Conservation (phyloP, 106 monocot genomes). For the Chionographis japonica region DNA sequence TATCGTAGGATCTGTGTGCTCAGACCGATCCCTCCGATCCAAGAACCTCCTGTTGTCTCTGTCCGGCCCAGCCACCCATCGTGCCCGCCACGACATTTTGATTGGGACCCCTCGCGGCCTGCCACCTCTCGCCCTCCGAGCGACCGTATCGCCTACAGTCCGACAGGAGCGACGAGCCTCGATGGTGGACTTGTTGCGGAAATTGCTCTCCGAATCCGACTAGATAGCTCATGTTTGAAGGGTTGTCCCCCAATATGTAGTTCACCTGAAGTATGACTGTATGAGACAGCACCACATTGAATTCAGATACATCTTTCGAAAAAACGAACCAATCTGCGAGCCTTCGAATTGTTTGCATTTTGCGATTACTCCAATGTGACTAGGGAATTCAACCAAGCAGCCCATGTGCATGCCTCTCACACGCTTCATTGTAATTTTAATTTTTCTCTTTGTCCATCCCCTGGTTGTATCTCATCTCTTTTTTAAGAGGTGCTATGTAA, state of each 20-base stretch:
- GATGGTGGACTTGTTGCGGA: conserved; percentile 30
- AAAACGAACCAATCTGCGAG: no score
- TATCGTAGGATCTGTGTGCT: conserved; percentile 27
- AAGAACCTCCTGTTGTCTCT: conserved; percentile 13
- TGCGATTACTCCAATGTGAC: no score
- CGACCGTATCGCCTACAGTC: conserved; percentile 17
- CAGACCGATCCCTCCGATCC: conserved; percentile 17
- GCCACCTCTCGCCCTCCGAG: conserved; percentile 26
- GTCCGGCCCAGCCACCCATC: conserved; percentile 35
- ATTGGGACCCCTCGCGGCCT: conserved; percentile 16
- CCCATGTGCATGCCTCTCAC: no score
- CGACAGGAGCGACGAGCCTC: conserved; percentile 41
- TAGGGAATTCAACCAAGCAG: no score
- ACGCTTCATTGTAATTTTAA: no score
- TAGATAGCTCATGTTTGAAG: conserved; percentile 41
- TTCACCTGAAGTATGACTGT: conserved; percentile 19
- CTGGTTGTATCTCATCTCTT: no score
- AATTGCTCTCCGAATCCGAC: conserved; percentile 28
- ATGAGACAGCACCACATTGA: no score
- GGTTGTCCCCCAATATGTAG: conserved; percentile 38
- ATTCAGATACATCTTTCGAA: no score
- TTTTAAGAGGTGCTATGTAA: no score
- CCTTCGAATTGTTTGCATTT: no score
- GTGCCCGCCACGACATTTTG: conserved; percentile 28
- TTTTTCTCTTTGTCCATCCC: no score